A percentile compares a stretch with the other conserved stretches of the same genome.
These are phyloP conservation scores for Craterostigma plantagineum DNA, from an alignment of 257 asterid species.

Conservation along the genomic window DNA sequence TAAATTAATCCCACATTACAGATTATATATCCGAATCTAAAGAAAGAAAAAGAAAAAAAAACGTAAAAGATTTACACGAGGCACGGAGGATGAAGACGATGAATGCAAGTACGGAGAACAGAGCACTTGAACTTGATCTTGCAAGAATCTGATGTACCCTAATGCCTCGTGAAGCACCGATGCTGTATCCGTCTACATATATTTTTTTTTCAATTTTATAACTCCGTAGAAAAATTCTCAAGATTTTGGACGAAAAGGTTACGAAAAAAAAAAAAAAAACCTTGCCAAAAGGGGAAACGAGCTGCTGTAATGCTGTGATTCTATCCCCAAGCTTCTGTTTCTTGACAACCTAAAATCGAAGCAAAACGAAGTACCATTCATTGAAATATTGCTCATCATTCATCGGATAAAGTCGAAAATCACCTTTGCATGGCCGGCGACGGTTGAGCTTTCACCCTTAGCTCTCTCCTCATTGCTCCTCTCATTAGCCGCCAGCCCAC, in stretches of 20 bases:
- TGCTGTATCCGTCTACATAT: constrained; percentile 92
- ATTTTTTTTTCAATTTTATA: no score
- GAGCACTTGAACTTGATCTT: constrained; percentile 74
- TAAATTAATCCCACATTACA: not conserved
- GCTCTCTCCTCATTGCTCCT: not conserved
- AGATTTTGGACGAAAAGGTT: not conserved
- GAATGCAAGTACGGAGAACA: constrained; percentile 71
- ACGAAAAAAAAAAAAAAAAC: constrained; percentile 13
- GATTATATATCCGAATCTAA: not conserved
- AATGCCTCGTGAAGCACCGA: constrained; percentile 85
- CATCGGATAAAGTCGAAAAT: not conserved
- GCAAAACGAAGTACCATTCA: no score
- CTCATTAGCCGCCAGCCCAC: constrained; percentile 14
- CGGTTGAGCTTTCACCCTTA: constrained; percentile 28
- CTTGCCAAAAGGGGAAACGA: constrained; percentile 96
- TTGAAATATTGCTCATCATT: no score
- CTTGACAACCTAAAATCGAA: constrained; percentile 28
- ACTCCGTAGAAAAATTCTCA: not conserved
- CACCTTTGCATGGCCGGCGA: constrained; percentile 61
- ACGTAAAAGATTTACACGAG: not conserved
- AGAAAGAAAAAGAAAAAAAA: not conserved
- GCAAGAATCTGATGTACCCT: constrained; percentile 76
- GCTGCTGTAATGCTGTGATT: constrained; percentile 76
- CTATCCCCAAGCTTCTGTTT: constrained; percentile 84
- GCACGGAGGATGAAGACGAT: not conserved